phyloP scores from a whole-genome alignment of 1,139 yeast species.

The Yamadazyma friedrichii region DNA sequence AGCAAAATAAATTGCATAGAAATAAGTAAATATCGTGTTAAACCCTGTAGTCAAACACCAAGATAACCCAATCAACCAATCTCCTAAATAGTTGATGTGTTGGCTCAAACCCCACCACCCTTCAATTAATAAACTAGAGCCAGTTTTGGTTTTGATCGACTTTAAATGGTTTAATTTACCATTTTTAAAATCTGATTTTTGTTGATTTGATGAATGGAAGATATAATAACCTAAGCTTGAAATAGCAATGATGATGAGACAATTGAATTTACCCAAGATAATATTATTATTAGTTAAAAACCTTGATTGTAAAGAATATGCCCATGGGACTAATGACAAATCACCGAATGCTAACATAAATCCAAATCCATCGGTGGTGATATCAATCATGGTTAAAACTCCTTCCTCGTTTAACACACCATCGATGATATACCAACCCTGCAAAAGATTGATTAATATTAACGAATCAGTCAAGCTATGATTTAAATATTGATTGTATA shows the following conservation, averaged over 20 bases:
- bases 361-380: slow-evolving; percentile 95
- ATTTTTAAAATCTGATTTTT: slow-evolving; percentile 79
- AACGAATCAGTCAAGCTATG: slow-evolving; percentile 74
- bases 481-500: slow-evolving; percentile 73
- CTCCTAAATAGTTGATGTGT: slow-evolving; percentile 94
- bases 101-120: slow-evolving; percentile 98
- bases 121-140: slow-evolving; percentile 76
- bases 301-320: slow-evolving; percentile 83
- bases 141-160: slow-evolving; percentile 70
- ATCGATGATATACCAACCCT: slow-evolving; percentile 82
- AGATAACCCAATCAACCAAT: slow-evolving; percentile 87
- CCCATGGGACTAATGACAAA: slow-evolving; percentile 89
- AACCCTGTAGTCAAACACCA: slow-evolving; percentile 94
- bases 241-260: slow-evolving; percentile 42
- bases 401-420: slow-evolving; percentile 93
- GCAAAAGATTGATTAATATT: slow-evolving; percentile 64
- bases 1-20: slow-evolving; percentile 82
- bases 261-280: slow-evolving; percentile 45
- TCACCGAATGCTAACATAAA: slow-evolving; percentile 96
- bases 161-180: slow-evolving; percentile 66
- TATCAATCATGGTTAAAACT: slow-evolving; percentile 88
- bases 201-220: slow-evolving; percentile 80
- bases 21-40: slow-evolving; percentile 79
- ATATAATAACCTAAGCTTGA: slow-evolving; percentile 68
- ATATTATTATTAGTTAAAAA: slow-evolving; percentile 59